Base-by-base conservation (phyloP, 108 stramenopile genomes). In the Discostella stelligeroides region DNA sequence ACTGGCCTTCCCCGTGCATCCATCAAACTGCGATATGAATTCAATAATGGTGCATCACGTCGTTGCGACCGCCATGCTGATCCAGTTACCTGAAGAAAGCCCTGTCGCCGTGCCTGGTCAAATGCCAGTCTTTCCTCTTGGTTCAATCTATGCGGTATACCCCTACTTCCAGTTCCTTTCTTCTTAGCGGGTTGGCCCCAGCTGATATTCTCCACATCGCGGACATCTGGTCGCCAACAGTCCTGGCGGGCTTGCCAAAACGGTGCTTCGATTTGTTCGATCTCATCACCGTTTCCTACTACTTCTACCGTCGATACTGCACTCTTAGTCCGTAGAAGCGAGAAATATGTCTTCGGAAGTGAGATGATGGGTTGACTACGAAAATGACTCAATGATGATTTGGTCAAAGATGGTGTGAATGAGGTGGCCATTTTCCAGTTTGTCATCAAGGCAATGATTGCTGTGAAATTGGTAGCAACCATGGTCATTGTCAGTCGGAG, bases 161-260 rank as follows among this genome's bases (percentile, higher is more conserved):
- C 88, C 54, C 93, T 54, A 28, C 76, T 80, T 23, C 93, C 93
- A 0, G 86, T 88, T n/a, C 93, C 88, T 62, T 90, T 95, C 58
- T 83, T 82, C 69, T 89, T 95, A 6, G 94, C 84, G 8, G 94
- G 94, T 68, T 86, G 81, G 3, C 94, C 94, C 78, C 88, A 89
- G 25, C 76, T 77, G 29, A 95, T 89, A 13, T 87, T 86, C 53
- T 95, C 91, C 0, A 95, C 94, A 72, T 95, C 94, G 14, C 87
- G 64, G 21, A 89, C 82, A 41, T 83, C 84, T 1, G 90, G 90
- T 47, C 88, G 72, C 86, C 86, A 87, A 60, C 85, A 84, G 28
- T 89, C 81, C 72, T 74, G 51, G 10, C 80, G 70, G 9, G 86
- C 79, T 47, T 68, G 53, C 84, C 84, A 85, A 53, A 85, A 84